These are phyloP conservation scores for Nicotiana tomentosiformis DNA, from an alignment of 257 asterid species.

Conservation along the genomic window DNA sequence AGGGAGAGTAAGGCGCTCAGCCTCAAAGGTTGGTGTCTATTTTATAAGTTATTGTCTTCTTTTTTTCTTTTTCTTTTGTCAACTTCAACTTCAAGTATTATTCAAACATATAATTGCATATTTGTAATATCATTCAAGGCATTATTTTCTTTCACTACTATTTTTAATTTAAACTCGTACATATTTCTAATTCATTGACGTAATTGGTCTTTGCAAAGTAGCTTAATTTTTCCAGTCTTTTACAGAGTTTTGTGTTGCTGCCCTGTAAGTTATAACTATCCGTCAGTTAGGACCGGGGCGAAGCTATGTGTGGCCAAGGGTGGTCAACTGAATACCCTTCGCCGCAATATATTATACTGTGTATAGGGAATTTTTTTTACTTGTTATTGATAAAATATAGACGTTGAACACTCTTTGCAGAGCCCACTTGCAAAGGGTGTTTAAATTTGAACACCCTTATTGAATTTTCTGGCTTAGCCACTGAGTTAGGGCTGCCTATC, in stretches of 20 bases:
- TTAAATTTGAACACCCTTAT: no score
- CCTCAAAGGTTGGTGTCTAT: conserved; percentile 12
- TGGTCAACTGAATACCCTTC: no score
- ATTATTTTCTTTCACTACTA: background rate
- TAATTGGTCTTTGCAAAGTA: conserved; percentile 24
- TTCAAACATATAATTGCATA: background rate
- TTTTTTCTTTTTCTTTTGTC: background rate
- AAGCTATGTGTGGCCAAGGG: no score
- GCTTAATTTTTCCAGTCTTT: conserved; percentile 13
- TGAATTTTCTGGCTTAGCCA: no score
- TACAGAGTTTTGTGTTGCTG: background rate
- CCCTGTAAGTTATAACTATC: conserved; percentile 14
- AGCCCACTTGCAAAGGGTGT: no score
- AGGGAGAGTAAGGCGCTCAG: conserved; percentile 33
- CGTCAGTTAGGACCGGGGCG: background rate
- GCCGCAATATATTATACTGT: no score
- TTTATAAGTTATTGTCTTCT: background rate
- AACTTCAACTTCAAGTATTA: background rate
- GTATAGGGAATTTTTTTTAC: no score
- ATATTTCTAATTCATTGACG: background rate
- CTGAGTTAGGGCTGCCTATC: no score
- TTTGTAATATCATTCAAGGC: background rate
- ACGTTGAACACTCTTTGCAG: no score
- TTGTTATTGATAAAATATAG: no score
- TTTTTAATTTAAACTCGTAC: background rate